Conservation (phyloP, 78 protist species). For the Tieghemostelium lacteum region DNA sequence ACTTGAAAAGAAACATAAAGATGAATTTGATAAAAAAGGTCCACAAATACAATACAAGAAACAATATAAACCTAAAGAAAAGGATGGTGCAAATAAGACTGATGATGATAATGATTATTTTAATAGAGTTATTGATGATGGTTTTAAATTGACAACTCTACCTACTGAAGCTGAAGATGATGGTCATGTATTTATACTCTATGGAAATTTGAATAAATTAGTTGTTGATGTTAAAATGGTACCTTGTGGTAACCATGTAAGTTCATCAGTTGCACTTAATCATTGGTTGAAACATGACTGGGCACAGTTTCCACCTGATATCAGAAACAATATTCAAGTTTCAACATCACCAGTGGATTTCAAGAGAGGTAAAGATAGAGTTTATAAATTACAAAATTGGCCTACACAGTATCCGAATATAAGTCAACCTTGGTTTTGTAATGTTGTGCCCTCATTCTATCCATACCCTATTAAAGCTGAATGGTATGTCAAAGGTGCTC, state of each 20-base stretch:
- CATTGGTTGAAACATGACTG: slow-evolving; percentile 45
- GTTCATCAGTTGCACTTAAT: not conserved
- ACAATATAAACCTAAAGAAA: not conserved
- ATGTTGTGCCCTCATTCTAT: slow-evolving; percentile 55
- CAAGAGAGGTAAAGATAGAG: slow-evolving; percentile 1
- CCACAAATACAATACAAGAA: not conserved
- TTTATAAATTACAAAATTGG: slow-evolving; percentile 42
- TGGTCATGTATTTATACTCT: slow-evolving; percentile 67
- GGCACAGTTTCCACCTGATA: slow-evolving; percentile 3
- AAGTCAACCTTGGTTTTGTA: slow-evolving; percentile 65
- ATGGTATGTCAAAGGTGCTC: slow-evolving; percentile 66
- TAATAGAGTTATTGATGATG: too few relatives aligned
- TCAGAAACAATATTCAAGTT: not conserved
- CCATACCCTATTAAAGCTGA: not conserved
- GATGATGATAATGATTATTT: not conserved
- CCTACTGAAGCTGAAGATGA: slow-evolving; percentile 30
- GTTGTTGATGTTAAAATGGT: slow-evolving; percentile 74
- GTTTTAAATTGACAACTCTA: slow-evolving; percentile 3
- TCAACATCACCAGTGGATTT: not conserved
- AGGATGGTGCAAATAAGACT: not conserved
- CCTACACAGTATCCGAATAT: slow-evolving; percentile 72
- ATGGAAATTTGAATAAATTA: slow-evolving; percentile 58
- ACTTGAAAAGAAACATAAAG: not conserved
- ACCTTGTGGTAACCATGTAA: slow-evolving; percentile 18
- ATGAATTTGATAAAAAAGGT: not conserved